Evolutionary conservation across 306 rosid genomes (phyloP).

Genomic region (Fagus crenata): DNA sequence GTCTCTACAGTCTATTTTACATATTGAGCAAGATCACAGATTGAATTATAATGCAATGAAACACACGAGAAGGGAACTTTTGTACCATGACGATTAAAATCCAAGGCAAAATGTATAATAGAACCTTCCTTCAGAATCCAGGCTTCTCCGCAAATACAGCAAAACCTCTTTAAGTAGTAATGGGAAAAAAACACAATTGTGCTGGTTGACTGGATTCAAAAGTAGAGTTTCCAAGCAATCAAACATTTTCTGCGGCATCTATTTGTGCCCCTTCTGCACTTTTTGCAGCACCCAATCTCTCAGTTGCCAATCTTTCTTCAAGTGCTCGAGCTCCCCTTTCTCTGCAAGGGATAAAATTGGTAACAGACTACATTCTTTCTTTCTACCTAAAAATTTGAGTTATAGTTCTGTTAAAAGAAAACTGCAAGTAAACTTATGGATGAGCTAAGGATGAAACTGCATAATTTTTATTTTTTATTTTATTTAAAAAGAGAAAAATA

Average conservation of each 20-base stretch:
- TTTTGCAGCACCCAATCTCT: constrained; percentile 58
- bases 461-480: too few relatives aligned
- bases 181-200: constrained; percentile 16
- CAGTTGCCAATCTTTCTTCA: constrained; percentile 89
- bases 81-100: constrained; percentile 26
- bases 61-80: constrained; percentile 23
- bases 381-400: not conserved
- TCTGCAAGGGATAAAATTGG: constrained; percentile 42
- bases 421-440: too few relatives aligned
- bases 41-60: constrained; percentile 8
- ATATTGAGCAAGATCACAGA: constrained; percentile 6
- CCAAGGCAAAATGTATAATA: constrained; percentile 37
- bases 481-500: too few relatives aligned
- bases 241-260: constrained; percentile 59
- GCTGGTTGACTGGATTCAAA: constrained; percentile 23
- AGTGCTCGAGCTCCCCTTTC: constrained; percentile 96
- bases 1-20: not conserved
- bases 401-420: not conserved
- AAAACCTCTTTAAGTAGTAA: constrained; percentile 27
- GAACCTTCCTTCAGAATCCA: constrained; percentile 20
- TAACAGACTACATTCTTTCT: constrained; percentile 27
- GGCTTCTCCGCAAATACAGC: constrained; percentile 18
- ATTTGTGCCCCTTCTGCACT: constrained; percentile 49
- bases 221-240: constrained; percentile 37
- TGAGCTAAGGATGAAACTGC: too few relatives aligned